Evolutionary conservation across 164 flowering plant species (phyloP), one percentile per base, ranked within the genome.

Genomic region (Nelumbo lutea): DNA sequence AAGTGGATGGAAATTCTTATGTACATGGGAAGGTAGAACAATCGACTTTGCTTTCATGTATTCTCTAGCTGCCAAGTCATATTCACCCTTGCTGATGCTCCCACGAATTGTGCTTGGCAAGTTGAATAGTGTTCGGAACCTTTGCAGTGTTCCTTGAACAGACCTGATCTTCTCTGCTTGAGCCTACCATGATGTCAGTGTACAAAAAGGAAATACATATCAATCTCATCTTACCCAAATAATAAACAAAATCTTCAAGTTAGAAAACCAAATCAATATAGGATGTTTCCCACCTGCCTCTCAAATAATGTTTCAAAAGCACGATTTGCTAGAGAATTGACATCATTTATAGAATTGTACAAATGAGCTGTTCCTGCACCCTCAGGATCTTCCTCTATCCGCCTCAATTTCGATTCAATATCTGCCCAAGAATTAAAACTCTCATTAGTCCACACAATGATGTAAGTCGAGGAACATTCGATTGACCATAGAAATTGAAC

Each of bases 91-190:
- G 67, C 93, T 86, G 68, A 95, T 95, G 80, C 86, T 92, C 68
- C 85, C 87, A 77, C 98, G 96, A 72, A 95, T 95, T 43, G 89
- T 79, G 82, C 99, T 92, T 6, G 99, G 99, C 82, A 95, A 84
- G 75, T 95, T 95, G 72, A 95, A 95, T 3, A 95, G 78, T 14
- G 97, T 95, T 70, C 98, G 84, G 73, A 95, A 95, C 75, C 99
- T 90, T 78, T 95, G 99, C 69, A 95, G 93, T 97, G 90, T 95
- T 79, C 99, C 99, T 88, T 95, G 99, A 61, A 95, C 99, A 63
- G 98, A 90, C 61, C n/a, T n/a, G n/a, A n/a, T n/a, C n/a, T n/a
- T n/a, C n/a, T n/a, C n/a, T n/a, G n/a, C n/a, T n/a, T n/a, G 99
- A 59, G 91, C 93, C 99, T 95, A 77, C 73, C 79, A 44, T 66